Percentiles rank a stretch among this genome's conserved stretches.
These are phyloP conservation scores for Triticum dicoccoides DNA, from an alignment of 176 grass and related monocot species.

Conservation along the genomic window DNA sequence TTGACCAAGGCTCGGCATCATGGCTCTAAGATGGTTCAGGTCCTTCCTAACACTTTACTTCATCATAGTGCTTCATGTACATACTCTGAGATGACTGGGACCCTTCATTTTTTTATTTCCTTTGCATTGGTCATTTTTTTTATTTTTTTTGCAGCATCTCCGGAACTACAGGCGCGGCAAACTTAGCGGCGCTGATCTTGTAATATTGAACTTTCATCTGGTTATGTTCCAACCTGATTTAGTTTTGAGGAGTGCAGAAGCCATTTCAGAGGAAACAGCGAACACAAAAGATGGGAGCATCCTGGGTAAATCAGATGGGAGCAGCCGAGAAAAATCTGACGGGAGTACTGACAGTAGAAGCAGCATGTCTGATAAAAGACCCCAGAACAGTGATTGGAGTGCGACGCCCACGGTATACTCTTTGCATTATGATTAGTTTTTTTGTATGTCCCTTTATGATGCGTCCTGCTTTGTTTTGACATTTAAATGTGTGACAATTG, in stretches of 20 bases:
- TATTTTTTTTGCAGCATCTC: neutral
- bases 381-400: neutral
- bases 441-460: neutral
- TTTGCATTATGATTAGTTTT: neutral
- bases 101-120: neutral
- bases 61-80: too few relatives aligned
- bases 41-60: neutral
- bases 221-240: neutral
- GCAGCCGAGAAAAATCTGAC: neutral
- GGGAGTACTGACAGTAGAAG: neutral
- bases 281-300: neutral
- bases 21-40: conserved; percentile 12
- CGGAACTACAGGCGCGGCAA: neutral
- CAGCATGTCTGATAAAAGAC: neutral
- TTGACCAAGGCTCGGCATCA: neutral
- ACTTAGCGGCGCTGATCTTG: neutral
- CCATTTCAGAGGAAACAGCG: neutral
- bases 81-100: neutral
- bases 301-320: neutral
- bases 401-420: neutral
- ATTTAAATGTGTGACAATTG: neutral
- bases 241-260: neutral
- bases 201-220: neutral
- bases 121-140: neutral
- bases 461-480: neutral